Evolutionary conservation across 2,329 filamentous ascomycete species (phyloP).

Genomic region (Dendryphion nanum): DNA sequence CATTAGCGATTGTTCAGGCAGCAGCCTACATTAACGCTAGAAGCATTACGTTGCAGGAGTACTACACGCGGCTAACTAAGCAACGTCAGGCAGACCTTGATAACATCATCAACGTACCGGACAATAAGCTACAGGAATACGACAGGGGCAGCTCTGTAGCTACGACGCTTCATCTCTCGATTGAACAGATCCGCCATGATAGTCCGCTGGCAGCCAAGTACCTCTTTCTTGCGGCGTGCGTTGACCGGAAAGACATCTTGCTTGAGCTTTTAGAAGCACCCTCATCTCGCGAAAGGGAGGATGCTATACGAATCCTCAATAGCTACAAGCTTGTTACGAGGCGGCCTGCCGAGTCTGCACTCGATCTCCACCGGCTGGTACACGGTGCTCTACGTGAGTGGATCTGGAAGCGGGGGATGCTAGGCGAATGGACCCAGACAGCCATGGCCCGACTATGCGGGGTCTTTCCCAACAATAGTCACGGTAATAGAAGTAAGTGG

Average conservation of each 20-base stretch:
- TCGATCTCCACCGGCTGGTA: conserved; percentile 14
- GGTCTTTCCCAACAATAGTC: conserved; percentile 4
- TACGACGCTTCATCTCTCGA: conserved; percentile 43
- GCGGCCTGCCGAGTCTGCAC: neutral
- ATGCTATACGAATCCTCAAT: conserved; percentile 12
- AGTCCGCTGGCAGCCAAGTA: conserved; percentile 31
- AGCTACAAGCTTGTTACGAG: conserved; percentile 10
- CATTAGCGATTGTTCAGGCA: conserved; percentile 22
- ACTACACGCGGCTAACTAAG: conserved; percentile 1
- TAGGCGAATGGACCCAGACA: neutral
- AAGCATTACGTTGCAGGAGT: conserved; percentile 1
- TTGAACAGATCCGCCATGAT: conserved; percentile 28
- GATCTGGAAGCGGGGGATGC: conserved; percentile 5
- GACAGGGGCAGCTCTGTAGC: conserved; percentile 24
- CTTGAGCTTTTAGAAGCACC: conserved; percentile 3
- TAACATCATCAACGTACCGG: conserved; percentile 35
- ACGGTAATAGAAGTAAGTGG: conserved; percentile 5
- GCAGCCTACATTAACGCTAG: conserved; percentile 2
- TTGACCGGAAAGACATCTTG: conserved; percentile 16
- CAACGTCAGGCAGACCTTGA: conserved; percentile 26
- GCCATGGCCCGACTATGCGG: conserved; percentile 3
- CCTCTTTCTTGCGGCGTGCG: conserved; percentile 40
- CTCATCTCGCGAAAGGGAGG: conserved; percentile 6
- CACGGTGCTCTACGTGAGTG: conserved; percentile 34
- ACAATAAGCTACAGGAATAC: conserved; percentile 37